A percentile compares a stretch with the other conserved stretches of the same genome.
phyloP scores from a whole-genome alignment of 495 filamentous ascomycete species.

The Aspergillus indologenus region DNA sequence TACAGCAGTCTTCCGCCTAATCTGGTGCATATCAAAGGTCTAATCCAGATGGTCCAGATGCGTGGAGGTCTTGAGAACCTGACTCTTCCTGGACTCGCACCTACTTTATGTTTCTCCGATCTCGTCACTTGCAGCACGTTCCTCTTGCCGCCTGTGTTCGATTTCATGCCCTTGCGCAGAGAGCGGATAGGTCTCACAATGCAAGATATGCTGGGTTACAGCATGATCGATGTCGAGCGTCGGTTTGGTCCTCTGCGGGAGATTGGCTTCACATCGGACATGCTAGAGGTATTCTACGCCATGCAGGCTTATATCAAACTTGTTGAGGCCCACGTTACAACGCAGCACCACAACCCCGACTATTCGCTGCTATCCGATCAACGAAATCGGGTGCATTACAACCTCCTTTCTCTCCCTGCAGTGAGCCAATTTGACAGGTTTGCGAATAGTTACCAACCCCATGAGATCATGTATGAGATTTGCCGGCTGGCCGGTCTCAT shows the following conservation, averaged over 20 bases:
- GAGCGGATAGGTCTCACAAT: slow-evolving; percentile 18
- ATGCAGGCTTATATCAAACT: slow-evolving; percentile 29
- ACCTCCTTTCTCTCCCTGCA: slow-evolving; percentile 29
- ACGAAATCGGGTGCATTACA: slow-evolving; percentile 37
- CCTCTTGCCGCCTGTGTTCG: slow-evolving; percentile 30
- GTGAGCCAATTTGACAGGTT: slow-evolving; percentile 18
- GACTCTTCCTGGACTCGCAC: slow-evolving; percentile 28
- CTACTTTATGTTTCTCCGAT: slow-evolving; percentile 38
- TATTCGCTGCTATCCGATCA: slow-evolving; percentile 33
- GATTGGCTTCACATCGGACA: slow-evolving; percentile 32
- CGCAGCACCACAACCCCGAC: slow-evolving; percentile 12
- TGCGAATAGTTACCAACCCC: slow-evolving; percentile 14
- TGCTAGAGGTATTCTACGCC: slow-evolving; percentile 33
- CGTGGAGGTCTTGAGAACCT: slow-evolving; percentile 38
- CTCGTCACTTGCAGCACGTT: slow-evolving; percentile 32
- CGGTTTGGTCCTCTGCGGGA: slow-evolving; percentile 26
- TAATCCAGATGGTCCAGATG: slow-evolving; percentile 35
- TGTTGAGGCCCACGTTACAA: slow-evolving; percentile 20
- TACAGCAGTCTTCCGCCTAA: slow-evolving; percentile 40
- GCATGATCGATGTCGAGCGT: slow-evolving; percentile 21
- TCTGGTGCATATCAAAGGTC: slow-evolving; percentile 35
- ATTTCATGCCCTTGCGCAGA: slow-evolving; percentile 32
- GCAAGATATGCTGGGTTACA: slow-evolving; percentile 32
- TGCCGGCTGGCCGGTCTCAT: slow-evolving; percentile 35
- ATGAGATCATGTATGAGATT: slow-evolving; percentile 35